Base-by-base conservation (phyloP, 768 basidiomycete genomes). In the Hygrophoropsis aurantiaca region DNA sequence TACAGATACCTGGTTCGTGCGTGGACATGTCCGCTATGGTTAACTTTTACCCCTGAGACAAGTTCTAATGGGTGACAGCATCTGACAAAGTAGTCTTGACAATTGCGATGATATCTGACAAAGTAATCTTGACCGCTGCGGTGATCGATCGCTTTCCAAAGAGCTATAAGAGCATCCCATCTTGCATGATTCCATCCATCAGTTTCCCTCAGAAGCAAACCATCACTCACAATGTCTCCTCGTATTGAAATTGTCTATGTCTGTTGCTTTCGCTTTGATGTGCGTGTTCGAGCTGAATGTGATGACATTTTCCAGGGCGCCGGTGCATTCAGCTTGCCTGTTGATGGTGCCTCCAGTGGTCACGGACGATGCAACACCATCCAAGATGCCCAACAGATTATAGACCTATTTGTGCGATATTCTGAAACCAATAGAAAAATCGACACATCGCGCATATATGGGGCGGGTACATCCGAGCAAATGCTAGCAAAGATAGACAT, bases 301-400 rank as follows among this genome's bases (percentile, higher is more conserved):
- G n/a, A n/a, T n/a, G n/a, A n/a, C n/a, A 10, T 34, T 34, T 34
- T n/a, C n/a, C n/a, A 57, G 54, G 51, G 56, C 35, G 36, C 54
- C 8, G 53, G 38, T 13, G 15, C 24, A 1, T 47, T 53, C 39
- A 52, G 52, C 18, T 30, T 13, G 6, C 13, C 27, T 13, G 40
- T 35, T 13, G 49, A 38, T 15, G 20, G 20, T 21, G 18, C 32
- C 21, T 34, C 40, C 6, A 38, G 6, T 16, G 36, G 36, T 38
- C n/a, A n/a, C n/a, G 36, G 8, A 11, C 27, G 25, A 24, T 40
- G 45, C 10, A 34, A 18, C 21, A 48, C 46, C 10, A 32, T 41
- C 16, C 30, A 26, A 33, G 34, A 11, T 3, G 42, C 47, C 15
- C 51, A 53, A 46, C 23, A 41, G 23, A 49, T 42, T 36, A 39